A percentile compares a stretch with the other conserved stretches of the same genome.
phyloP scores from a whole-genome alignment of 352 stramenopile genomes.

The Globisporangium spiculum region DNA sequence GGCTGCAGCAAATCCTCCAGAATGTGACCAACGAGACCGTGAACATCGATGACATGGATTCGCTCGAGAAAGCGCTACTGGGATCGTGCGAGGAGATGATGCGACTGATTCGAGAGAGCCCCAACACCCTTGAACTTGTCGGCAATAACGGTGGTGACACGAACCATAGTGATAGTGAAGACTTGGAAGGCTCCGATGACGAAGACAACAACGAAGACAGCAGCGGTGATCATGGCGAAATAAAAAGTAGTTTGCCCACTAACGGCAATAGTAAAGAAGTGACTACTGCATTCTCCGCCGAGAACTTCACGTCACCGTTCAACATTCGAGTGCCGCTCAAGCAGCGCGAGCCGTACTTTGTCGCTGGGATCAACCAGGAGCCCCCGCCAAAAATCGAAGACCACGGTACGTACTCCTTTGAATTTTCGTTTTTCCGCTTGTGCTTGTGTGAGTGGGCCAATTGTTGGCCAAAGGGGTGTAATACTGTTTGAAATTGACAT shows the following conservation, averaged over 20 bases:
- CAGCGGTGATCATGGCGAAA: slow-evolving; percentile 7
- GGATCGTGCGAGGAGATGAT: slow-evolving; percentile 75
- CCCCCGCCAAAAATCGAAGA: slow-evolving; percentile 26
- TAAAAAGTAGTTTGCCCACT: background rate
- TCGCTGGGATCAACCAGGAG: slow-evolving; percentile 42
- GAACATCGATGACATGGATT: slow-evolving; percentile 61
- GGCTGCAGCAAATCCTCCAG: slow-evolving; percentile 76
- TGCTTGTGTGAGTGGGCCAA: background rate
- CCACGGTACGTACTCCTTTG: slow-evolving; percentile 21
- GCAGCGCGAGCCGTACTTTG: slow-evolving; percentile 51
- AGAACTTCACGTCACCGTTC: slow-evolving; percentile 72
- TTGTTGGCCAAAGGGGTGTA: background rate
- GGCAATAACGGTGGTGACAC: background rate
- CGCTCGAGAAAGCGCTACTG: slow-evolving; percentile 56
- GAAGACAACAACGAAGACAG: slow-evolving; percentile 12
- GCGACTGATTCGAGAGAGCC: slow-evolving; percentile 47
- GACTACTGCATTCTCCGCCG: slow-evolving; percentile 26
- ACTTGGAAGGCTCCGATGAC: slow-evolving; percentile 7
- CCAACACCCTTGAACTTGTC: background rate
- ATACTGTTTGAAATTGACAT: background rate
- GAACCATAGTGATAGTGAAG: slow-evolving; percentile 3
- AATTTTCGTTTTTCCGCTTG: background rate
- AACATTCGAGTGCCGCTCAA: slow-evolving; percentile 72
- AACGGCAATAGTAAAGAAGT: slow-evolving; percentile 15
- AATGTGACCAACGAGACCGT: slow-evolving; percentile 70